A percentile compares a stretch with the other conserved stretches of the same genome.
Evolutionary conservation across 768 basidiomycete genomes (phyloP).

Genomic region (Clitopilus hobsonii): DNA sequence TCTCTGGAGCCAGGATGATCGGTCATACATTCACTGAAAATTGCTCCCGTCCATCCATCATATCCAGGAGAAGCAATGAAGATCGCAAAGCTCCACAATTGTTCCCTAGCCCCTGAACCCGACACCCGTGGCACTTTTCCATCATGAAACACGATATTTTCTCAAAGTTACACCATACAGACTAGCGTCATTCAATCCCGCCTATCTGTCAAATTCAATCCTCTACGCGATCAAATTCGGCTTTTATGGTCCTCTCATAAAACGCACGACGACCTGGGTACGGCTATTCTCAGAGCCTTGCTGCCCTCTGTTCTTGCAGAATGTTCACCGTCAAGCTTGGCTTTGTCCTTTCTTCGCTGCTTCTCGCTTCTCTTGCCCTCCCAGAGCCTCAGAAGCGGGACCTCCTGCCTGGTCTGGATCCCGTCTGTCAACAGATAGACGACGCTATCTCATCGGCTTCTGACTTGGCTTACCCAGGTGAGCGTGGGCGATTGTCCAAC

Average conservation of each 20-base stretch:
- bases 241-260: background rate
- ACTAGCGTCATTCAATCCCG: too few relatives aligned
- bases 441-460: constrained; percentile 36
- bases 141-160: background rate
- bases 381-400: background rate
- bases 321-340: background rate
- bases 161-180: background rate
- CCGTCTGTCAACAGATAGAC: constrained; percentile 32
- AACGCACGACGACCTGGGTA: background rate
- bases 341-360: background rate
- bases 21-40: too few relatives aligned
- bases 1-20: too few relatives aligned
- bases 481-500: background rate
- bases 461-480: constrained; percentile 40
- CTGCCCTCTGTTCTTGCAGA: background rate
- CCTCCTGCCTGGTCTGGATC: constrained; percentile 10
- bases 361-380: background rate
- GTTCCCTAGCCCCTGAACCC: background rate
- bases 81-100: background rate
- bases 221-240: background rate
- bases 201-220: background rate
- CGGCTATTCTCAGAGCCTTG: background rate
- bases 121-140: background rate
- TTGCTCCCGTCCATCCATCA: too few relatives aligned
- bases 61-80: too few relatives aligned